Evolutionary conservation across 257 asterid genomes (phyloP), one percentile per base, ranked within the genome.

Genomic region (Ophiorrhiza pumila): DNA sequence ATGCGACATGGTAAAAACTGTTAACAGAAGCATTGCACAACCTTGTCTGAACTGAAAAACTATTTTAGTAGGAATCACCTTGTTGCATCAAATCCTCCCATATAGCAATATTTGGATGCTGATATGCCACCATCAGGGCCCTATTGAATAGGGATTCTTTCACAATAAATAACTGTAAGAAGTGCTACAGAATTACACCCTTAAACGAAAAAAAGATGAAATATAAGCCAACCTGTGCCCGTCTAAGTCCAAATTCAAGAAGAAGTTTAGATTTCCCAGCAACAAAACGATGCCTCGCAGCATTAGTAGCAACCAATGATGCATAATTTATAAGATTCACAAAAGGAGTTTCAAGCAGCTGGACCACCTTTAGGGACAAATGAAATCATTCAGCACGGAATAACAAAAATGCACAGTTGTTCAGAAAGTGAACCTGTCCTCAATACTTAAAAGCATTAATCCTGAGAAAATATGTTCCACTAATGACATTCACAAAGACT

Each of bases 81-180:
- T 81, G 99, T 95, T 3, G 97, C 99, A 71, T 95, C 99, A 71
- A 95, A 92, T 87, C 98, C 99, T 71, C 98, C 99, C 96, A 95
- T 86, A 77, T 92, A 95, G 82, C 94, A 85, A 80, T 95, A 95
- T 83, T 90, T 92, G 35, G 99, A 95, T 71, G 98, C 98, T 53
- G 96, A 85, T 53, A 95, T 89, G 75, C 98, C 98, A 77, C 99
- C 99, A 84, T 95, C 99, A 79, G 99, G 99, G 52, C 99, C 99
- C 98, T 94, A 82, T 82, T 61, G 13, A 70, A 69, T 65, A 71
- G 42, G 43, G 52, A 80, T 27, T 42, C n/a, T 37, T 69, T 76
- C 53, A 73, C 70, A 68, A 65, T 69, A 27, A 45, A 43, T 47
- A 80, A 46, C 15, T 75, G 2, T 25, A 20, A 64, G 35, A 71